Percentiles rank a stretch among this genome's conserved stretches.
Conservation (phyloP, 306 rosid genomes). For the Ochetophila trinervis region DNA sequence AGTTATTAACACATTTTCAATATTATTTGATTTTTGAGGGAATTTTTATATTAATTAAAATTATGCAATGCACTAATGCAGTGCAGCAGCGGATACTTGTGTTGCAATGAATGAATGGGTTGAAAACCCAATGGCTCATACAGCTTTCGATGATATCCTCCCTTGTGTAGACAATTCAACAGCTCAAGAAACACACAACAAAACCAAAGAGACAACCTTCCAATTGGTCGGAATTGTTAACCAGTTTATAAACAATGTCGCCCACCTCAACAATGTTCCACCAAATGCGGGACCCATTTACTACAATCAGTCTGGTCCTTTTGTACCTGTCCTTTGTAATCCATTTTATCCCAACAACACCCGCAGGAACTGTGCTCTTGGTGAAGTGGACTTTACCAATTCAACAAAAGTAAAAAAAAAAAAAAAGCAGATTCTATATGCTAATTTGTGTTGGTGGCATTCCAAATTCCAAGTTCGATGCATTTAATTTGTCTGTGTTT, state of each 20-base stretch:
- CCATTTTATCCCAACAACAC: slow-evolving; percentile 33
- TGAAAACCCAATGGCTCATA: slow-evolving; percentile 29
- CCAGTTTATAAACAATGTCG: slow-evolving; percentile 14
- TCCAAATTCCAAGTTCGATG: too few species aligned
- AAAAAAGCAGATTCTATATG: not conserved
- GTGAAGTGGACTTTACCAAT: slow-evolving; percentile 27
- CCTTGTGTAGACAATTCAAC: slow-evolving; percentile 35
- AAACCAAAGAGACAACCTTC: slow-evolving; percentile 29
- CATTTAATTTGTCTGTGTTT: not conserved
- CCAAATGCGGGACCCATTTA: slow-evolving; percentile 1
- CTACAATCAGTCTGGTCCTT: slow-evolving; percentile 54
- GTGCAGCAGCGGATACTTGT: slow-evolving; percentile 49
- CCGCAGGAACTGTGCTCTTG: slow-evolving; percentile 28
- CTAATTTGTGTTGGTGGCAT: too few species aligned
- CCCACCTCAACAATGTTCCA: slow-evolving; percentile 26
- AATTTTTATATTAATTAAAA: too few species aligned
- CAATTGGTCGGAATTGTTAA: slow-evolving; percentile 19
- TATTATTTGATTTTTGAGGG: not conserved
- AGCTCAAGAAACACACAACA: slow-evolving; percentile 12
- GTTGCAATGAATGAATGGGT: slow-evolving; percentile 59
- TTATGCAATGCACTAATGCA: slow-evolving; percentile 2
- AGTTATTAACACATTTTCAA: slow-evolving; percentile 30
- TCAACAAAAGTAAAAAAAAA: slow-evolving; percentile 32
- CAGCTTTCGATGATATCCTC: slow-evolving; percentile 34
- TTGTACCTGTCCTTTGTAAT: slow-evolving; percentile 45